Base-by-base conservation (phyloP, 176 grass and related monocot species). In the Lolium perenne region DNA sequence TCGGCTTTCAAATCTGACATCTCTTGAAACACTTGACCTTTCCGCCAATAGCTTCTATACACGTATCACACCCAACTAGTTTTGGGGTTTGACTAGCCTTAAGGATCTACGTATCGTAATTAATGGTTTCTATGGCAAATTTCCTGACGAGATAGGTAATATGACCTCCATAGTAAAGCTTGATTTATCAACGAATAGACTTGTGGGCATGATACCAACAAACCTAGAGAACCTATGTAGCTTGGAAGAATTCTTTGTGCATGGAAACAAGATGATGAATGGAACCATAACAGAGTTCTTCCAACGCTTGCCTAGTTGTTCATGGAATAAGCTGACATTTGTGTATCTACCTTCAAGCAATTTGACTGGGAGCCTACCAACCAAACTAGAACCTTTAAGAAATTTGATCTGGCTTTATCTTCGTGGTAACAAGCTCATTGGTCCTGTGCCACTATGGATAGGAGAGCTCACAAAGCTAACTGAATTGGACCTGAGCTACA, bases 51-150 rank as follows among this genome's bases (percentile, higher is more conserved):
- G 9, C 5, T 65, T 87, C 15, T 0, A 18, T 56, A 29, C 8
- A 5, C 6, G 0, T 13, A 43, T 75, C 14, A 0, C 69, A 65
- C 46, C 6, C 13, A 87, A 75, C 25, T 87, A 78, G 78, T 81
- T 81, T 46, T 75, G 46, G 32, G 15, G 8, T 15, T 20, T 75
- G 26, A 81, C 85, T 7, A 47, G n/a, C 0, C 81, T 87, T 0
- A 56, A 66, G 12, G 0, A 10, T 41, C 85, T 86, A 7, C 7
- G 58, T 25, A 3, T 79, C 14, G 0, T 0, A 2, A 0, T 0
- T 0, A 64, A 4, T 21, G 0, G 2, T 11, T 51, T 87, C 0
- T 0, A 51, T 20, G 62, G 80, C 1, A 65, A 6, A 1, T 58
- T 80, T 4, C 73, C 84, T 3, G 1, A 55, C 0, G 2, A 62